Evolutionary conservation across 2,329 filamentous ascomycete genomes (phyloP), one percentile per base, ranked within the genome.

Genomic region (Shiraia sp.): DNA sequence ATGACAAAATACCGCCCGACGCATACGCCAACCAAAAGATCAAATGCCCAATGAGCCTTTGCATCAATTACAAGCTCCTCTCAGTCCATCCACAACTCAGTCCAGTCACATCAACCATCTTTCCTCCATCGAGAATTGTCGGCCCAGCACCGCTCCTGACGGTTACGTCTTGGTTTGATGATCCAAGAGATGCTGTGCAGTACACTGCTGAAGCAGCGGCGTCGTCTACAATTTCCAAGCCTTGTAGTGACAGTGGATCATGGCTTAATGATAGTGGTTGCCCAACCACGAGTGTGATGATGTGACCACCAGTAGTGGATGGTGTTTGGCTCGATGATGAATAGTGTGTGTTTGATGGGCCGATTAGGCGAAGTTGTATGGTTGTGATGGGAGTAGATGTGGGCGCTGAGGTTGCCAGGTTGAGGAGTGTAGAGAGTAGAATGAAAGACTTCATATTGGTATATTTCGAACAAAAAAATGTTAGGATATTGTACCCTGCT

Each of bases 211-310:
- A 16, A 32, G 51, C 50, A 3, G 45, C 35, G 9, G 48, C 10
- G 13, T 55, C 36, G 0, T 24, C 28, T 2, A 36, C 35, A 7
- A 61, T 47, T 28, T 55, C 47, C 14, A 59, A 32, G 8, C 44
- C 54, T 24, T 59, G 54, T 6, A 57, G 17, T 14, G 33, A 31
- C 10, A 56, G 19, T 0, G 57, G 54, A 2, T 49, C 41, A 19
- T 46, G 31, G n/a, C 49, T 49, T 12, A 59, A 42, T 15, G 52
- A 54, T 6, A 59, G 38, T 4, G 45, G 41, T 26, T 53, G 43
- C 3, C 56, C 57, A 3, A 61, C 47, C 12, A 47, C 25, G n/a
- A 58, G 8, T 4, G 42, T 45, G 16, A 61, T 42, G 17, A 44
- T 37, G 14, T 41, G 35, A n/a, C 40, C 49, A 17, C 35, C 36